Conservation (phyloP, 2,329 filamentous ascomycete species). For the Sporothrix humicola region DNA sequence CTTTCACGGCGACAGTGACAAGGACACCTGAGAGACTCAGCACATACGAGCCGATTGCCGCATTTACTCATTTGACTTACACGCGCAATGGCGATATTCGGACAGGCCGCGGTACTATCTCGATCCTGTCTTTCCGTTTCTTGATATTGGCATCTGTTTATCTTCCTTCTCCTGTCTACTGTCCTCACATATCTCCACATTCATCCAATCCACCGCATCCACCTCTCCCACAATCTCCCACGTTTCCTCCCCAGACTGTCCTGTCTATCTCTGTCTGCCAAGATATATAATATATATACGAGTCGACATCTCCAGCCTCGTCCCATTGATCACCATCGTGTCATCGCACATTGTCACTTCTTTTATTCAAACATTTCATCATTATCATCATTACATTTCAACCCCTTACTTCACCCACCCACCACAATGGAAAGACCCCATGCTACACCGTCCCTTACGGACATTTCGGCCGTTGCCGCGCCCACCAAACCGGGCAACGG, state of each 20-base stretch:
- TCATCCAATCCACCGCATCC: neutral
- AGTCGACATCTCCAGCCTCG: neutral
- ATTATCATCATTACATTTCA: neutral
- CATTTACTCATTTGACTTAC: neutral
- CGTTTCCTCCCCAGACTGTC: no score
- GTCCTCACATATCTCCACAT: neutral
- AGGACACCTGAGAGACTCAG: neutral
- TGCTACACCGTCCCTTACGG: slow-evolving; percentile 4
- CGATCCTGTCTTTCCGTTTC: neutral
- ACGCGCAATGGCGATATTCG: neutral
- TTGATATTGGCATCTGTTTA: slow-evolving; percentile 8
- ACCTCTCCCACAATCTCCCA: neutral
- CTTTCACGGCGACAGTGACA: neutral
- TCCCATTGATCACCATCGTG: neutral
- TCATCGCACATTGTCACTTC: neutral
- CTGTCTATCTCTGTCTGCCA: neutral
- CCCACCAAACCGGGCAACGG: neutral
- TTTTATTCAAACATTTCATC: neutral
- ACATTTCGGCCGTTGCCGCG: neutral
- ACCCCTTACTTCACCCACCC: neutral
- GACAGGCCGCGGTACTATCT: neutral
- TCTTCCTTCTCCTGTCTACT: neutral
- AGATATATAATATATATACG: neutral
- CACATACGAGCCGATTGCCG: neutral
- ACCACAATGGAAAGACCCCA: slow-evolving; percentile 9